Conservation (phyloP, 2,329 filamentous ascomycete genomes). For the Alternaria consortialis region DNA sequence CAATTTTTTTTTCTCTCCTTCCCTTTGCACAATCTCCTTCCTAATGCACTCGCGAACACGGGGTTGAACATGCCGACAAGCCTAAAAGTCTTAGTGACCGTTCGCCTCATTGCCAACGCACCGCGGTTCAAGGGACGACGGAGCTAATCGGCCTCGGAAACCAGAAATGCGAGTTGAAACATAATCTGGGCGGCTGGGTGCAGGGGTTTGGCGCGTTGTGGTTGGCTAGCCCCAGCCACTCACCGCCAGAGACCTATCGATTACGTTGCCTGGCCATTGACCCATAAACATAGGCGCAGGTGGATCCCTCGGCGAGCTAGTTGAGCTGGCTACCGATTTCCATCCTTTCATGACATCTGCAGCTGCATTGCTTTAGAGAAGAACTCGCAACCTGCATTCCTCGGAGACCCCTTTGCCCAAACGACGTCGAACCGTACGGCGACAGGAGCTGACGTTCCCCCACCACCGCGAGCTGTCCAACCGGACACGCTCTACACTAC, state of each 20-base stretch:
- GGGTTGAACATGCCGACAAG: slow-evolving; percentile 1
- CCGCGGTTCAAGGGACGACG: slow-evolving; percentile 10
- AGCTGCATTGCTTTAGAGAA: slow-evolving; percentile 8
- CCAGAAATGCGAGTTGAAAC: slow-evolving; percentile 11
- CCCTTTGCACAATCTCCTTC: background rate
- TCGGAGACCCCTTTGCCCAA: slow-evolving; percentile 10
- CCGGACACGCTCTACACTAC: slow-evolving; percentile 42
- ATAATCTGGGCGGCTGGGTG: slow-evolving; percentile 23
- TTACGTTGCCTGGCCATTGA: slow-evolving; percentile 37
- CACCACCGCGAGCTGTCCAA: slow-evolving; percentile 41
- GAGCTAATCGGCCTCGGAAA: slow-evolving; percentile 10
- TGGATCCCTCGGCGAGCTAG: slow-evolving; percentile 33
- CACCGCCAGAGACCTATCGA: slow-evolving; percentile 36
- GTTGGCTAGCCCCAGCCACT: slow-evolving; percentile 28
- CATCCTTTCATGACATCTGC: slow-evolving; percentile 28
- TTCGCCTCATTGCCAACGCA: slow-evolving; percentile 23
- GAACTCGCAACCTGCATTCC: slow-evolving; percentile 11
- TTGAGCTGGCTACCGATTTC: slow-evolving; percentile 34
- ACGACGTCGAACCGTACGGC: slow-evolving; percentile 27
- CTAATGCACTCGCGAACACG: slow-evolving; percentile 1
- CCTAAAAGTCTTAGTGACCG: slow-evolving; percentile 1
- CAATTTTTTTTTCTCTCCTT: background rate
- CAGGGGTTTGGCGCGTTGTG: slow-evolving; percentile 18
- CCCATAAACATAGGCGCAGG: slow-evolving; percentile 28
- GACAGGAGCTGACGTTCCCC: slow-evolving; percentile 36